phyloP scores from a whole-genome alignment of 768 basidiomycete genomes.

The Leccinellum rugosiceps region DNA sequence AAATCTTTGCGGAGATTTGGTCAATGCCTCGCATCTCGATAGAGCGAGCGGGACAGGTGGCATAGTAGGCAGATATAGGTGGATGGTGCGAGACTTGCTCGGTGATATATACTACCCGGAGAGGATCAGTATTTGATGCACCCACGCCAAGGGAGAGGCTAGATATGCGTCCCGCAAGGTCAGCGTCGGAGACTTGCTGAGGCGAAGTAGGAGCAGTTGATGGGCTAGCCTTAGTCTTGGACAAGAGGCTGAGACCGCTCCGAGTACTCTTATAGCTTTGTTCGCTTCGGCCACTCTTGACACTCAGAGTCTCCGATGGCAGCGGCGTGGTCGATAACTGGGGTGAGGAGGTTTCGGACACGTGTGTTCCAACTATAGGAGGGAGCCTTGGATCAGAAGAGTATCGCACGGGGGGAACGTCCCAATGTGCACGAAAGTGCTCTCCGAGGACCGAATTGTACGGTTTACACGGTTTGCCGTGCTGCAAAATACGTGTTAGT shows the following conservation, averaged over 20 bases:
- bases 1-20: constrained; percentile 91
- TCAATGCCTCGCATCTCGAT: constrained; percentile 79
- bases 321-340: constrained; percentile 20
- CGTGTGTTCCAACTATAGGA: constrained; percentile 44
- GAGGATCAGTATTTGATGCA: constrained; percentile 31
- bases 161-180: constrained; percentile 52
- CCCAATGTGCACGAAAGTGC: constrained; percentile 88
- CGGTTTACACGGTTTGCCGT: constrained; percentile 92
- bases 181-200: constrained; percentile 38
- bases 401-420: constrained; percentile 60
- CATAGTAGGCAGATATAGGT: constrained; percentile 85
- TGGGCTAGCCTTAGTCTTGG: constrained; percentile 41
- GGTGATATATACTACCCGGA: constrained; percentile 78
- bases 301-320: constrained; percentile 48
- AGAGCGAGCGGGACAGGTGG: constrained; percentile 67
- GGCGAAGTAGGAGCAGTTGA: constrained; percentile 45
- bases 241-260: constrained; percentile 54
- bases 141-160: constrained; percentile 51
- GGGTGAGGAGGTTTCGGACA: constrained; percentile 27
- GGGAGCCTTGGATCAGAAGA: constrained; percentile 44
- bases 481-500: constrained; percentile 40
- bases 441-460: constrained; percentile 87
- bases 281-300: constrained; percentile 45
- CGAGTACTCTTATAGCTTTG: constrained; percentile 59
- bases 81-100: constrained; percentile 98